Evolutionary conservation across 805 yeast species (phyloP).

Genomic region (Saturnispora silvae): DNA sequence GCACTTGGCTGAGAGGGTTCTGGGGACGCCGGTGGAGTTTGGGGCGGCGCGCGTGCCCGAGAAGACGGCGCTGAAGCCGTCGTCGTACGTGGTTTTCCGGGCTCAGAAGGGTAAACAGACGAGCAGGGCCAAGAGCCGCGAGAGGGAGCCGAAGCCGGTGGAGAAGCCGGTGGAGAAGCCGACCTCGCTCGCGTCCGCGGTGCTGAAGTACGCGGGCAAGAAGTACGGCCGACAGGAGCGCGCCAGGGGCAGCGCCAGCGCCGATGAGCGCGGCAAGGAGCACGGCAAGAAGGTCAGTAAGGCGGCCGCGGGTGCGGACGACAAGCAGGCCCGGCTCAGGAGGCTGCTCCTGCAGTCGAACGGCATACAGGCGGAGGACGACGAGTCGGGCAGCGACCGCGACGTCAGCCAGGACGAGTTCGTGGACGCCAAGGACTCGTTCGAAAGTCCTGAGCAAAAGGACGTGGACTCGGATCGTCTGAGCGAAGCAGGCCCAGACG

Average conservation of each 20-base stretch:
- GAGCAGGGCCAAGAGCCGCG: too few species aligned
- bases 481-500: background rate
- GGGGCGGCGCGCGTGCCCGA: background rate
- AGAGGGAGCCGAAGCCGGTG: background rate
- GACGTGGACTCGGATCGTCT: background rate
- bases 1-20: too few species aligned
- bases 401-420: conserved; percentile 6
- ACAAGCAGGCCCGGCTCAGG: conserved; percentile 9
- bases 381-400: background rate
- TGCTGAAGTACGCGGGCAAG: conserved; percentile 47
- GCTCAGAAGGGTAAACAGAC: background rate
- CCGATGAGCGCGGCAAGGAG: too few species aligned
- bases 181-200: conserved; percentile 46
- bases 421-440: conserved; percentile 7
- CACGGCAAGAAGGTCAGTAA: conserved; percentile 18
- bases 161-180: conserved; percentile 25
- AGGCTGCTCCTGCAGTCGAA: conserved; percentile 9
- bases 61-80: background rate
- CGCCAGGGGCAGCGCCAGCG: too few species aligned
- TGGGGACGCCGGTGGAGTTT: background rate
- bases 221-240: conserved; percentile 25
- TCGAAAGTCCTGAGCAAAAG: background rate
- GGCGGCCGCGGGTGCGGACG: background rate
- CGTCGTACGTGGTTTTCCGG: background rate
- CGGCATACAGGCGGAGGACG: conserved; percentile 2